Conservation (phyloP, 306 rosid species). For the Fragaria vesca region DNA sequence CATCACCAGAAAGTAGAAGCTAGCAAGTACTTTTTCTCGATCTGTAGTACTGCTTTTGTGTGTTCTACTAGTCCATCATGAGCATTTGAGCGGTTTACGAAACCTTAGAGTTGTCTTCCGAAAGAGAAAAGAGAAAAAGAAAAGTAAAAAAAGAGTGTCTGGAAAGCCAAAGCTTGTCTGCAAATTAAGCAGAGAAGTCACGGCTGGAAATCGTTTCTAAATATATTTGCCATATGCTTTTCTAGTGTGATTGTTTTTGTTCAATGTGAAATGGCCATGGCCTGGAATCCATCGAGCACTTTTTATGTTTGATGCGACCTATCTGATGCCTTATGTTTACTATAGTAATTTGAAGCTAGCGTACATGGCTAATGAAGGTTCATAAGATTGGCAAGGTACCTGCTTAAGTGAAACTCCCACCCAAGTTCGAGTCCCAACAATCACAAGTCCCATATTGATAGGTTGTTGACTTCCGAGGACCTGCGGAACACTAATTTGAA, state of each 20-base stretch:
- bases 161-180: background rate
- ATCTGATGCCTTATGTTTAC: too few species aligned
- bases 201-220: background rate
- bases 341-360: too few species aligned
- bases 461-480: too few species aligned
- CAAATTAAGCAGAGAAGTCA: background rate
- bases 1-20: slow-evolving; percentile 14
- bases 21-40: background rate
- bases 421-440: too few species aligned
- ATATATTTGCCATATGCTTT: background rate
- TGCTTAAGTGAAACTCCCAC: too few species aligned
- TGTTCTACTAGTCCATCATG: background rate
- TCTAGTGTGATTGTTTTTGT: background rate
- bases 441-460: too few species aligned
- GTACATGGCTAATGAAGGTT: too few species aligned
- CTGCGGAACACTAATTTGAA: too few species aligned
- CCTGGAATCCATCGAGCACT: background rate
- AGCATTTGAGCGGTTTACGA: background rate
- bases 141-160: background rate
- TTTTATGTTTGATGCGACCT: too few species aligned
- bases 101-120: background rate
- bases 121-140: background rate
- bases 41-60: background rate
- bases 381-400: too few species aligned
- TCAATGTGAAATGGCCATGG: background rate